These are phyloP conservation scores for Trichopus zeylanicus DNA, from an alignment of 116 monocot genomes.

Conservation along the genomic window DNA sequence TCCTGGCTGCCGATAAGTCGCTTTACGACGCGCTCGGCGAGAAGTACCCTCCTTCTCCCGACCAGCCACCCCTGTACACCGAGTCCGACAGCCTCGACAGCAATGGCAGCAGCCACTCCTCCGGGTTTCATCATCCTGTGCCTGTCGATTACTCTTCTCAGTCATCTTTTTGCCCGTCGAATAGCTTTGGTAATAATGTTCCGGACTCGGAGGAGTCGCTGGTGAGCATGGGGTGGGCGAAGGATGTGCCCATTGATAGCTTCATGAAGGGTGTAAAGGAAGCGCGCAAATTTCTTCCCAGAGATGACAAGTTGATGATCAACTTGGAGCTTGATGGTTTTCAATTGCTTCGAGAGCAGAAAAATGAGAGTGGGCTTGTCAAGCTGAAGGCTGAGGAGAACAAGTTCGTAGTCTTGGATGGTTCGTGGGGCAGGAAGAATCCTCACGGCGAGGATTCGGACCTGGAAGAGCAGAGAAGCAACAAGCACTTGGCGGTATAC, in stretches of 20 bases:
- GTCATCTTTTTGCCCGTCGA: slow-evolving; percentile 24
- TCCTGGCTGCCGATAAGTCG: slow-evolving; percentile 37
- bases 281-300: slow-evolving; percentile 72
- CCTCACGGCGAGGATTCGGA: slow-evolving; percentile 39
- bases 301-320: slow-evolving; percentile 29
- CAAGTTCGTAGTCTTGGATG: no score
- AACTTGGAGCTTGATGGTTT: slow-evolving; percentile 21
- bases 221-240: neutral
- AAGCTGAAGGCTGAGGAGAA: no score
- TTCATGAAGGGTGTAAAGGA: slow-evolving; percentile 75
- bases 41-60: slow-evolving; percentile 5
- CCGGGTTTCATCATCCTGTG: no score
- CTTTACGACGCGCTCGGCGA: slow-evolving; percentile 38
- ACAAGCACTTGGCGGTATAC: slow-evolving; percentile 44
- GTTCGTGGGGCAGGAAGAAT: slow-evolving; percentile 54
- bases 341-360: slow-evolving; percentile 5
- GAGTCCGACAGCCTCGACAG: slow-evolving; percentile 14
- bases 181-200: slow-evolving; percentile 6
- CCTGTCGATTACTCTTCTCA: slow-evolving; percentile 16
- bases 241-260: slow-evolving; percentile 13
- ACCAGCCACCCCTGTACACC: slow-evolving; percentile 10
- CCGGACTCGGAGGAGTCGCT: slow-evolving; percentile 7
- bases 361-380: slow-evolving; percentile 3
- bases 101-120: neutral
- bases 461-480: slow-evolving; percentile 44